Evolutionary conservation across 2,329 filamentous ascomycete genomes (phyloP), one percentile per base, ranked within the genome.

Genomic region (Colletotrichum incanum): DNA sequence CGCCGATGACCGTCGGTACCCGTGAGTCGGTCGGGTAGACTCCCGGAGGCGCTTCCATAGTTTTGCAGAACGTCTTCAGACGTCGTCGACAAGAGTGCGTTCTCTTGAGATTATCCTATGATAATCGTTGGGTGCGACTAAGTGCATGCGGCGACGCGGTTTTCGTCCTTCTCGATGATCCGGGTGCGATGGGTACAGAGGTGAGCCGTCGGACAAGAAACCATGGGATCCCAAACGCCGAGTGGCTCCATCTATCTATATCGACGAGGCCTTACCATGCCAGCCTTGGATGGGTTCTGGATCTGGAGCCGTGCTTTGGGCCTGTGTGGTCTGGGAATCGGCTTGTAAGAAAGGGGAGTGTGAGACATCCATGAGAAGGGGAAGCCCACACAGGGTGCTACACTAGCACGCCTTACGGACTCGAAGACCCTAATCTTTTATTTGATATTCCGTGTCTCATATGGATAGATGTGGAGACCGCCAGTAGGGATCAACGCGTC

Each of bases 1-100:
- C 52, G 23, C 55, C 64, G 18, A 74, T 39, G 49, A 62, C 60
- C 18, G 49, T 41, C 28, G 54, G 23, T 16, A 49, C 49, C 26
- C 60, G 64, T 4, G 59, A 61, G 1, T 72, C 69, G 23, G 39
- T 49, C 39, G 64, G 43, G 43, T 41, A 28, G 64, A 65, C 60
- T 45, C 64, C 69, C 1, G 72, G 69, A 45, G 72, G 72, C 14
- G 50, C 60, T n/a, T 72, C 72, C 72, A 74, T 74, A 39, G 28
- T 66, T 34, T 2, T 47, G 54, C 18, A 6, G n/a, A 34, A 28
- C 39, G 20, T 18, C 41, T 43, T 26, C 65, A 41, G 18, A 16
- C 16, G 37, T 28, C 37, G 47, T 50, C 23, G 67, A 26, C n/a
- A 34, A 52, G 7, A 5, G 31, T 43, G 23, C 12, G 37, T 28